These are phyloP conservation scores for Hymenochaete sp. DNA, from an alignment of 1,284 basidiomycete genomes.

Conservation along the genomic window DNA sequence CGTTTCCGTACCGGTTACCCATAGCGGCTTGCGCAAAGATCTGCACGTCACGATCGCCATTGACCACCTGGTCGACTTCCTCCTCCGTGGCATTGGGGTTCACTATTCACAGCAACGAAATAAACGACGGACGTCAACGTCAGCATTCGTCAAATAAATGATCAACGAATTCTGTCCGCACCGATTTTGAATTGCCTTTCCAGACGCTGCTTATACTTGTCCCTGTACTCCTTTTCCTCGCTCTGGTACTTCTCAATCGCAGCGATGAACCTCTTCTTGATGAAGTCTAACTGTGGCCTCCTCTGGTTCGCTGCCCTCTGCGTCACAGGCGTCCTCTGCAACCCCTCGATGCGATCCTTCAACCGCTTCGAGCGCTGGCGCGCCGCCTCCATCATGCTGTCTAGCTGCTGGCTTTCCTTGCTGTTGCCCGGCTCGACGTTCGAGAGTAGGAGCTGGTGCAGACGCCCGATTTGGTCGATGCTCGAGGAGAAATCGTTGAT, in stretches of 20 bases:
- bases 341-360: slow-evolving; percentile 70
- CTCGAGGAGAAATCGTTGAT: slow-evolving; percentile 64
- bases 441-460: slow-evolving; percentile 70
- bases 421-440: slow-evolving; percentile 66
- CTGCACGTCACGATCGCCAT: slow-evolving; percentile 70
- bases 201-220: slow-evolving; percentile 90
- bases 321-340: slow-evolving; percentile 64
- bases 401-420: slow-evolving; percentile 57
- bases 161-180: slow-evolving; percentile 22
- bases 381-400: slow-evolving; percentile 71
- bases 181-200: slow-evolving; percentile 96
- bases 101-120: slow-evolving; percentile 36
- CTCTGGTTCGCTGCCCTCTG: slow-evolving; percentile 37
- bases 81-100: slow-evolving; percentile 93
- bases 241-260: slow-evolving; percentile 84
- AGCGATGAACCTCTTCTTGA: slow-evolving; percentile 77
- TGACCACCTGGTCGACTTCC: slow-evolving; percentile 81
- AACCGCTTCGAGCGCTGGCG: slow-evolving; percentile 65
- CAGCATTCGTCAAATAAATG: slow-evolving; percentile 1
- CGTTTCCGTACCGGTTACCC: slow-evolving; percentile 85
- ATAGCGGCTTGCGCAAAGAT: slow-evolving; percentile 94
- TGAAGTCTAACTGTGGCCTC: slow-evolving; percentile 50
- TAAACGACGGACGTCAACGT: background rate
- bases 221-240: slow-evolving; percentile 88
- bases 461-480: slow-evolving; percentile 56